These are phyloP conservation scores for Cryptococcus depauperatus DNA, from an alignment of 1,284 basidiomycete genomes.

Conservation along the genomic window DNA sequence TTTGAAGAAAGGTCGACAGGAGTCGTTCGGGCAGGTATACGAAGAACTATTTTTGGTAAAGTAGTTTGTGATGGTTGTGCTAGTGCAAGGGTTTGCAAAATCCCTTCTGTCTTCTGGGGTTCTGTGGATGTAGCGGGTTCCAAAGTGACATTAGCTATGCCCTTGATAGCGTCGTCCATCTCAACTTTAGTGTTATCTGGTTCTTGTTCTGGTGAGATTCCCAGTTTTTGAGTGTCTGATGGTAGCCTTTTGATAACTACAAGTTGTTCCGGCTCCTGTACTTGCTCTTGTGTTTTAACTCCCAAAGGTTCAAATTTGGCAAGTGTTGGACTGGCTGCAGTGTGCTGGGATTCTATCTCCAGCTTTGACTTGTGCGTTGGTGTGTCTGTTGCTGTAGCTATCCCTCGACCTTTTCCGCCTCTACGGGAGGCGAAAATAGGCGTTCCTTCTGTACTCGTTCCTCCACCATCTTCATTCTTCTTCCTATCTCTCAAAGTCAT, in stretches of 20 bases:
- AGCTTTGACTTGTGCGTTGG: neutral
- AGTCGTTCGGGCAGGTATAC: slow-evolving; percentile 11
- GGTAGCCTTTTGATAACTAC: no score
- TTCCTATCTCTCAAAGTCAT: slow-evolving; percentile 56
- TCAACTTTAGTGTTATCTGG: no score
- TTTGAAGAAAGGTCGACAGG: neutral
- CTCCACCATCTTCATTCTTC: slow-evolving; percentile 27
- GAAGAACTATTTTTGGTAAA: slow-evolving; percentile 19
- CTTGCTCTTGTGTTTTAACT: no score
- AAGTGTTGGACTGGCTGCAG: no score
- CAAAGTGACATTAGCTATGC: neutral
- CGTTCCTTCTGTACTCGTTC: slow-evolving; percentile 7
- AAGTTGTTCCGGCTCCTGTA: no score
- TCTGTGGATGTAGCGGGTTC: neutral
- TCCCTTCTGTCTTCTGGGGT: no score
- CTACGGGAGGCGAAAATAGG: slow-evolving; percentile 1
- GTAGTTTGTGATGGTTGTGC: neutral
- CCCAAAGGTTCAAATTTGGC: no score
- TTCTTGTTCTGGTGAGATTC: no score
- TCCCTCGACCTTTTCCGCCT: neutral
- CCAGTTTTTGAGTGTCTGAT: no score
- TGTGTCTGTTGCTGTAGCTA: neutral
- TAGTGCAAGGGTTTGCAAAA: neutral
- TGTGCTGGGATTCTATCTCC: neutral
- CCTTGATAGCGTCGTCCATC: neutral